Base-by-base conservation (phyloP, 768 basidiomycete species). In the Gymnopilus dilepis region DNA sequence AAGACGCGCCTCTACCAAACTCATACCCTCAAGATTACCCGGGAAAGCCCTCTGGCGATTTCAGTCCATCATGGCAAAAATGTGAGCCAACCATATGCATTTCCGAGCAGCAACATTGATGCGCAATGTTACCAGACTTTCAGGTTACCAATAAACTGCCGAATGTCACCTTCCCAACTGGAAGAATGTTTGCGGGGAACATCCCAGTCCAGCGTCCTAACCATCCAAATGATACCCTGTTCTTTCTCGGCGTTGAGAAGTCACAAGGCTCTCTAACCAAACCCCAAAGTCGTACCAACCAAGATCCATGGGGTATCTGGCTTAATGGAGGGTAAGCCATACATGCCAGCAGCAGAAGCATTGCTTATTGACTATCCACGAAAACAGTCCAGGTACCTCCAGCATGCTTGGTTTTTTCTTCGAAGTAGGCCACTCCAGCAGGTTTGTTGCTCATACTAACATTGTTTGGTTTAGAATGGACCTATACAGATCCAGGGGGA, bases 261-360 rank as follows among this genome's bases (percentile, higher is more conserved):
- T 71, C 74, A 0, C 66, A 76, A 17, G 86, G 85, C 5, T 89
- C 89, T 2, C 74, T 91, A 52, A 89, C 84, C 9, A 73, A 69
- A 9, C 69, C 58, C 26, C 69, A 72, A 1, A 63, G 65, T 45
- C 64, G 70, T n/a, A 70, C 67, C 17, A 76, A 69, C 47, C 72
- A 69, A 13, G 77, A 86, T 19, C 89, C 90, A 1, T 90, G 90
- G 90, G 82, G 83, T 3, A 86, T 91, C 41, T 91, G 88, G 88
- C 70, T 91, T 24, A 89, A 90, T 61, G 90, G 89, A 74, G 89
- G 88, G 86, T 87, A 65, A 50, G 84, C 71, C 41, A 21, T 24
- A 6, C 38, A 55, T n/a, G 15, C 45, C 19, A n/a, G 17, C 41
- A 33, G 19, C 43, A 24, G 47, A n/a, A 15, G 9, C 24, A 45